Conservation (phyloP, 768 basidiomycete species). For the Podaxis sp. region DNA sequence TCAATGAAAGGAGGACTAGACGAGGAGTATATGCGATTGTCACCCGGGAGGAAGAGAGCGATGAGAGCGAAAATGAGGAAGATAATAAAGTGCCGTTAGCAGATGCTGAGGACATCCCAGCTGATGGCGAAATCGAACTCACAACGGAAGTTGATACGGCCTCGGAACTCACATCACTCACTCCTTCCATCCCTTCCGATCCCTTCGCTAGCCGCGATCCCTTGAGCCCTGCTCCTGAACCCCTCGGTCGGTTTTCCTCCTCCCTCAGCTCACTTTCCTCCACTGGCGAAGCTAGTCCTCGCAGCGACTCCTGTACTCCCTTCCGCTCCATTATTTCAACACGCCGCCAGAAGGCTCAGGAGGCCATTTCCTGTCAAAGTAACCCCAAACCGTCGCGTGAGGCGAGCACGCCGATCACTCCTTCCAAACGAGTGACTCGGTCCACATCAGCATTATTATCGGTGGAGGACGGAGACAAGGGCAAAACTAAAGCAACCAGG, state of each 20-base stretch:
- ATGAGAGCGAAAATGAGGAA: conserved; percentile 58
- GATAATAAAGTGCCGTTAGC: conserved; percentile 41
- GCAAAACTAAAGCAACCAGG: conserved; percentile 32
- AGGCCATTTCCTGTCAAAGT: conserved; percentile 24
- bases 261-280: conserved; percentile 40
- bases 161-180: conserved; percentile 41
- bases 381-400: conserved; percentile 5
- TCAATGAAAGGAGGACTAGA: conserved; percentile 78
- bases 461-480: conserved; percentile 25
- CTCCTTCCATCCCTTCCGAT: conserved; percentile 31
- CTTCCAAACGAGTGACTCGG: conserved; percentile 28
- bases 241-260: conserved; percentile 32
- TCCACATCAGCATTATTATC: conserved; percentile 23
- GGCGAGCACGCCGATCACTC: conserved; percentile 19
- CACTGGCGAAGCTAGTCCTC: conserved; percentile 27
- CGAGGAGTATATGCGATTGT: conserved; percentile 77
- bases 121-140: conserved; percentile 52
- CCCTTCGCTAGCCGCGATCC: conserved; percentile 26
- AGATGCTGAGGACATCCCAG: conserved; percentile 40
- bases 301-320: conserved; percentile 28
- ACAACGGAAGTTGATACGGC: conserved; percentile 43
- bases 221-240: conserved; percentile 28
- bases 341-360: conserved; percentile 47
- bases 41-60: conserved; percentile 55
- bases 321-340: conserved; percentile 59